These are phyloP conservation scores for Boletus rubropictus DNA, from an alignment of 768 basidiomycete genomes.

Conservation along the genomic window DNA sequence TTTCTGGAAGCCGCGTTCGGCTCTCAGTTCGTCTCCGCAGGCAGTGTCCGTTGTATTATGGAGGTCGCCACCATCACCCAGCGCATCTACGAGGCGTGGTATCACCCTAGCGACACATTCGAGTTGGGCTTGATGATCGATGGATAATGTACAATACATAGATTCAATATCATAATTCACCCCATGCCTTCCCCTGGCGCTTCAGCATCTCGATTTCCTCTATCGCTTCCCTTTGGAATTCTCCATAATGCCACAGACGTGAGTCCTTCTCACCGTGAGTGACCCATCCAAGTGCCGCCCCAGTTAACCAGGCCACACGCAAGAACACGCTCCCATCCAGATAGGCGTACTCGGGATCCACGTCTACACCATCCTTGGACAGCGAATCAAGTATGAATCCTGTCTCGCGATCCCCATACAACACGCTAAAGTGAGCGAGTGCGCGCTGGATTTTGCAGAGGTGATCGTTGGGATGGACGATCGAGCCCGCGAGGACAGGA, in stretches of 20 bases:
- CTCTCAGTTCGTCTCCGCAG: too few relatives aligned
- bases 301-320: constrained; percentile 48
- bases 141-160: not conserved
- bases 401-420: constrained; percentile 39
- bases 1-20: not conserved
- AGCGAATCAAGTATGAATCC: constrained; percentile 30
- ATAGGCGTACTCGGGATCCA: constrained; percentile 41
- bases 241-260: constrained; percentile 27
- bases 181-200: constrained; percentile 17
- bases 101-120: too few relatives aligned
- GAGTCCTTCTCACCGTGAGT: constrained; percentile 34
- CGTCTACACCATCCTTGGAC: constrained; percentile 23
- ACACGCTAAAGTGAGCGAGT: constrained; percentile 38
- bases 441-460: constrained; percentile 46
- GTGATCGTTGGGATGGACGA: constrained; percentile 58
- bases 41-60: too few relatives aligned
- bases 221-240: constrained; percentile 23
- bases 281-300: constrained; percentile 38
- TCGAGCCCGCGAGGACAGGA: constrained; percentile 44
- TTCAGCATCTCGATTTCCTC: constrained; percentile 22
- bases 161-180: not conserved
- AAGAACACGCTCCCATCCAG: constrained; percentile 63
- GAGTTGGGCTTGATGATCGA: not conserved
- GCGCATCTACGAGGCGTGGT: too few relatives aligned
- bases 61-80: not conserved